Evolutionary conservation across 352 stramenopile species (phyloP), one percentile per base, ranked within the genome.

Genomic region (Phytopythium chamaehyphon): DNA sequence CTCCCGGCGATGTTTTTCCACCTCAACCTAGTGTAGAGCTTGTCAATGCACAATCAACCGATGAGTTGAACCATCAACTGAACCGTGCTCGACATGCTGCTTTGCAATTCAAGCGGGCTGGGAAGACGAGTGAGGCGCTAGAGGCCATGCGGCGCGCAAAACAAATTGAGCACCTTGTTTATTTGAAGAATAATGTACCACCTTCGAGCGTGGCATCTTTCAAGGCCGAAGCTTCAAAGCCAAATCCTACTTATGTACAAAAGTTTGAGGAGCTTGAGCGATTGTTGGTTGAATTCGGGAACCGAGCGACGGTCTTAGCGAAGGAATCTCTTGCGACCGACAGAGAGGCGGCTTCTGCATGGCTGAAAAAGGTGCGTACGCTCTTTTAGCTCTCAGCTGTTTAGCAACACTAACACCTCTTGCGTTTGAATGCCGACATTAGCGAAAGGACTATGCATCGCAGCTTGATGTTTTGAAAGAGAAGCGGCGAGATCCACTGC

Each of bases 61-160:
- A 35, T 44, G 47, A 44, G 3, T 33, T 53, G 35, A 22, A 36
- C 11, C 26, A 48, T n/a, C 73, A 88, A 50, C 50, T 93, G 22
- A 47, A 76, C 28, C 55, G 69, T 11, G 40, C 62, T 18, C 86
- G 77, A 47, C 54, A 69, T 21, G 50, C 49, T 2, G 80, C 80
- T 10, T 54, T 91, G 10, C 43, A 45, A 19, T 42, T 87, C 33
- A 93, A 93, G 49, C 64, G 73, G 19, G 65, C 80, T 19, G 74
- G 76, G 12, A 61, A 84, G 35, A 59, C 84, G n/a, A 50, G 77
- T 28, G 76, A 60, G 21, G 83, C 83, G 1, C 47, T 90, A n/a
- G 73, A 76, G 8, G 71, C 67, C 19, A 77, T 93, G 73, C 69
- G 74, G 14, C 74, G 74, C n/a, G 54, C 73, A 10, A 93, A 93